Evolutionary conservation across 257 asterid genomes (phyloP).

Genomic region (Galeopsis tetrahit): DNA sequence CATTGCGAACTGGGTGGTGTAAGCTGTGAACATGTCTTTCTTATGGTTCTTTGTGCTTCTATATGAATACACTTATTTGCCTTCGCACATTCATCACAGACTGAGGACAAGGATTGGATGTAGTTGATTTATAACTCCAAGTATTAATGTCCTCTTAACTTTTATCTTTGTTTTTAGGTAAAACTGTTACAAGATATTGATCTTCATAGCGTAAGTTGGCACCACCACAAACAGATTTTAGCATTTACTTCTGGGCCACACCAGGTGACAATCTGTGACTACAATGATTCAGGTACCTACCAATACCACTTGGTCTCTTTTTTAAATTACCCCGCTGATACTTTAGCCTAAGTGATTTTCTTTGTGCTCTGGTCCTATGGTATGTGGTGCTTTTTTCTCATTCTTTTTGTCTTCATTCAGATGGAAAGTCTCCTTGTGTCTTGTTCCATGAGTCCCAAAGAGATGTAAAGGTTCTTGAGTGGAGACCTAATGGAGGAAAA

Average conservation of each 20-base stretch:
- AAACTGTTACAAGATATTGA: slow-evolving; percentile 64
- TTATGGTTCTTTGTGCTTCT: slow-evolving; percentile 5
- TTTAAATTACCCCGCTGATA: slow-evolving; percentile 21
- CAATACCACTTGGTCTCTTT: slow-evolving; percentile 30
- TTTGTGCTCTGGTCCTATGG: slow-evolving; percentile 2
- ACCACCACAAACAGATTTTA: slow-evolving; percentile 70
- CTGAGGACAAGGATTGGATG: neutral
- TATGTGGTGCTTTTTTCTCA: slow-evolving; percentile 2
- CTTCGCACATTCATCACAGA: slow-evolving; percentile 6
- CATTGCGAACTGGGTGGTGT: neutral
- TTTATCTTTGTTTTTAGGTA: slow-evolving; percentile 50
- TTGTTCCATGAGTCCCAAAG: slow-evolving; percentile 74
- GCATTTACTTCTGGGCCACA: slow-evolving; percentile 86
- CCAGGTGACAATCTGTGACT: slow-evolving; percentile 79
- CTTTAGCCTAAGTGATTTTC: slow-evolving; percentile 18
- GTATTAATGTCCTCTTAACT: neutral
- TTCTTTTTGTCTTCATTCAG: slow-evolving; percentile 43
- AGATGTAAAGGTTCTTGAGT: slow-evolving; percentile 74
- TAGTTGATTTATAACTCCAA: slow-evolving; percentile 5
- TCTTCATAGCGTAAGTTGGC: slow-evolving; percentile 83
- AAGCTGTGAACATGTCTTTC: slow-evolving; percentile 12
- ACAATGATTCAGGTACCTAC: slow-evolving; percentile 73
- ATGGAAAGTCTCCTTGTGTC: slow-evolving; percentile 67
- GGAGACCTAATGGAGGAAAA: slow-evolving; percentile 97
- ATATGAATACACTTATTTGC: neutral